Percentiles rank a stretch among this genome's conserved stretches.
Conservation (phyloP, 305 asterid genomes). For the Salvia sclarea region DNA sequence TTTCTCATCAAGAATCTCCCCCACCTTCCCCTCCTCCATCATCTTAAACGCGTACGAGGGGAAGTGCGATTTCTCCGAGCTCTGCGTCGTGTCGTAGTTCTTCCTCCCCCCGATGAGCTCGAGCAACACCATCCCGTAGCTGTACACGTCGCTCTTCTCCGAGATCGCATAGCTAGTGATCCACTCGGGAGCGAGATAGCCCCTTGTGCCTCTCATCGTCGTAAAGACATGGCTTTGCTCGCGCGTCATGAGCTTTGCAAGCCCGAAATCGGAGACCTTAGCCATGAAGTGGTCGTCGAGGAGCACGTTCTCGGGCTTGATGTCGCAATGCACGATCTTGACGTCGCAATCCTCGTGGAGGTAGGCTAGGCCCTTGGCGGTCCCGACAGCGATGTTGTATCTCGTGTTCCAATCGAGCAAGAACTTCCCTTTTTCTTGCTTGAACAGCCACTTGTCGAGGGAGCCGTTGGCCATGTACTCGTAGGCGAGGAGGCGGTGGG, state of each 20-base stretch:
- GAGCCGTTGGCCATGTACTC: conserved; percentile 89
- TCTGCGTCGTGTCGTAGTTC: conserved; percentile 57
- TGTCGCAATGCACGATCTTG: conserved; percentile 84
- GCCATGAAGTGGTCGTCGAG: conserved; percentile 73
- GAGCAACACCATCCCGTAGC: conserved; percentile 84
- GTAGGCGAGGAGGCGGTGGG: conserved; percentile 80
- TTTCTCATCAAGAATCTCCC: conserved; percentile 56
- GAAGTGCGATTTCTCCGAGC: conserved; percentile 72
- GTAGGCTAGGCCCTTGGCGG: conserved; percentile 89
- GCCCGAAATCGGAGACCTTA: conserved; percentile 85
- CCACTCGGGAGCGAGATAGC: conserved; percentile 95
- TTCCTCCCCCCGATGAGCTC: conserved; percentile 87
- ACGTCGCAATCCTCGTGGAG: conserved; percentile 89
- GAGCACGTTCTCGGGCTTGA: conserved; percentile 86
- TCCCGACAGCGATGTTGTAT: conserved; percentile 69
- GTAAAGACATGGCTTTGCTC: conserved; percentile 89
- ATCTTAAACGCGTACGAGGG: conserved; percentile 79
- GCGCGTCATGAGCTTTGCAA: conserved; percentile 83
- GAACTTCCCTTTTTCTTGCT: conserved; percentile 49
- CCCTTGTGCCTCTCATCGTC: conserved; percentile 82
- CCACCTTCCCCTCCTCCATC: conserved; percentile 84
- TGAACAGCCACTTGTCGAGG: conserved; percentile 78
- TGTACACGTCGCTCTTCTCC: conserved; percentile 83
- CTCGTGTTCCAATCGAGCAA: conserved; percentile 79
- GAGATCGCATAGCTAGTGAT: conserved; percentile 89